Base-by-base conservation (phyloP, 176 grass and related monocot species). In the Zea luxurians region DNA sequence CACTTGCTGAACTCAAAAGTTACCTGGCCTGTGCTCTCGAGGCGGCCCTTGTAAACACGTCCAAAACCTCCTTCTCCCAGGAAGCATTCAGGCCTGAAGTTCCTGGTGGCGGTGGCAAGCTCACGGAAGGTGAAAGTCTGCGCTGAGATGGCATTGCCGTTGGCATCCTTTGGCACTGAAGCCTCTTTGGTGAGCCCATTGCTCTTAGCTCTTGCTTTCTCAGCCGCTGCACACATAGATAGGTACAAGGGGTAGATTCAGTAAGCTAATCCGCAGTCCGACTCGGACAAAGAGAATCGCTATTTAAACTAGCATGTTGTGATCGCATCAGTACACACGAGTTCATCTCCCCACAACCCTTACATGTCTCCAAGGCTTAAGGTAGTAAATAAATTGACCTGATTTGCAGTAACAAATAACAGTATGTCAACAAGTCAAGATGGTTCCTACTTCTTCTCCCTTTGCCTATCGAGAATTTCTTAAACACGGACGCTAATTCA, bases 91-190 rank as follows among this genome's bases (percentile, higher is more conserved):
- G 78, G 84, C 43, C 86, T 88, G 74, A 95, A 95, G 64, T 95
- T 91, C 76, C 84, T 85, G 10, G 92, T 95, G 3, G 89, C 92
- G 0, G 67, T 66, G 0, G 81, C 89, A 1, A 95, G 89, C 78
- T 95, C 92, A 10, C 92, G 86, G 73, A 95, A 95, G 63, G 89
- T 89, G 83, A 95, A 95, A 52, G 92, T 95, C 69, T 91, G 89
- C 3, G 92, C 92, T 0, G 92, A 89, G 71, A 95, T 95, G 21
- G 17, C 83, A 82, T 87, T 86, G 53, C 80, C 85, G 66, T 82
- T 94, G 61, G 86, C 86, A 81, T 88, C 88, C 63, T 93, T 89
- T 6, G 82, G 70, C 8, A 35, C 82, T 16, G 76, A 80, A 68
- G 70, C 61, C 40, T 91, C 88, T 49, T 79, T 87, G 48, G 69